A percentile compares a stretch with the other conserved stretches of the same genome.
Evolutionary conservation across 148 eudicot genomes (phyloP).

Genomic region (Rhododendron simsii): DNA sequence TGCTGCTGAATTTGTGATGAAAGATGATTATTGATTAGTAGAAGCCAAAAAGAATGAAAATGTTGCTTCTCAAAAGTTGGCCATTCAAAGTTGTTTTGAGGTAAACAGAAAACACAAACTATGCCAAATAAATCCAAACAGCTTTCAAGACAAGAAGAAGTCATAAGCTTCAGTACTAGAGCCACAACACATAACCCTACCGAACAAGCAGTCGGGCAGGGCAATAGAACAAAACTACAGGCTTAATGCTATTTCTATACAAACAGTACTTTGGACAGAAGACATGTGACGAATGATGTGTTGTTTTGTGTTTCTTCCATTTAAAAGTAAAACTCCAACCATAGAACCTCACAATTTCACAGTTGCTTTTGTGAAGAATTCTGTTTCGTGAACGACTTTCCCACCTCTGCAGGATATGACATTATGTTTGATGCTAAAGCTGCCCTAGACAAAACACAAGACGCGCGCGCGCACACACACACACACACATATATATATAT

Average conservation of each 20-base stretch:
- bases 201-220: background rate
- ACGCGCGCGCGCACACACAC: rapidly evolving
- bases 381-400: too few species aligned
- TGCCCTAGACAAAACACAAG: background rate
- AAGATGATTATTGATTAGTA: background rate
- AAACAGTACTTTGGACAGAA: too few species aligned
- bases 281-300: background rate
- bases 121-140: background rate
- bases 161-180: too few species aligned
- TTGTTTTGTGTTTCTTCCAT: background rate
- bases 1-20: background rate
- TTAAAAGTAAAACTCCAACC: background rate
- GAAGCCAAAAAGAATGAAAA: background rate
- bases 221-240: background rate
- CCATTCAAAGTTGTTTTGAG: background rate
- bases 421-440: background rate
- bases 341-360: background rate
- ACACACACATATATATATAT: too few species aligned
- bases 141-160: background rate
- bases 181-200: too few species aligned
- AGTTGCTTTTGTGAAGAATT: background rate
- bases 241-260: too few species aligned
- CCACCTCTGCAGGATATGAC: background rate
- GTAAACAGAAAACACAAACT: too few species aligned
- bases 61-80: background rate